Base-by-base conservation (phyloP, 139 green algal species). In the Micractinium sp. region DNA sequence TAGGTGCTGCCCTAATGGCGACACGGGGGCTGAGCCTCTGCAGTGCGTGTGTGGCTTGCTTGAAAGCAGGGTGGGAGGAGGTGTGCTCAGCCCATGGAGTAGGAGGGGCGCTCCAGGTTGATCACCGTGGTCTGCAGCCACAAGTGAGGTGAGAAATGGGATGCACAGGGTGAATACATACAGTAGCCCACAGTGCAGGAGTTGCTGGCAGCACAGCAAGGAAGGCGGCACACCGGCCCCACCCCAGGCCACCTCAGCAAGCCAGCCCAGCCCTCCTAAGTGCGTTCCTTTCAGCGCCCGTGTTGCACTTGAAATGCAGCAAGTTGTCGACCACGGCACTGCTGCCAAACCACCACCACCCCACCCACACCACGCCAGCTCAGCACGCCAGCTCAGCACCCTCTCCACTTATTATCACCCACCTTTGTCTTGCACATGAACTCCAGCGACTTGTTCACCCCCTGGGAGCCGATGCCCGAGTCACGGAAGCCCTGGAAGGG, bases 371-470 rank as follows among this genome's bases (percentile, higher is more conserved):
- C 13, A 29, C 69, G 12, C 3, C 27, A 76, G 69, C 23, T 9
- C 29, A 19, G 15, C 3, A 33, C 23, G 2, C 69, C 29, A 36
- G 19, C 66, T 74, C 19, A 27, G 4, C 16, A 74, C 19, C n/a
- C n/a, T 74, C 22, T 12, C 60, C 60, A 74, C 27, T 74, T 4
- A 31, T 13, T 13, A 33, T 14, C 33, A 29, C 76, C 3, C 38
- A 85, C 79, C 81, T 87, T 99, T 69, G 93, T 95, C 92, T 99
- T 99, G 84, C 94, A 95, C 97, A 99, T 99, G 93, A 99, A 95
- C 20, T 92, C 90, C 66, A 99, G 95, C 36, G 81, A 95, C 93
- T 99, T 98, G 36, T 89, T 92, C 47, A 99, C 96, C 76, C 97
- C 97, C 92, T 98, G 96, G 76, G 88, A 95, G 81, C 97, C 97